Evolutionary conservation across 1,284 basidiomycete genomes (phyloP).

Genomic region (Ganoderma sinense): DNA sequence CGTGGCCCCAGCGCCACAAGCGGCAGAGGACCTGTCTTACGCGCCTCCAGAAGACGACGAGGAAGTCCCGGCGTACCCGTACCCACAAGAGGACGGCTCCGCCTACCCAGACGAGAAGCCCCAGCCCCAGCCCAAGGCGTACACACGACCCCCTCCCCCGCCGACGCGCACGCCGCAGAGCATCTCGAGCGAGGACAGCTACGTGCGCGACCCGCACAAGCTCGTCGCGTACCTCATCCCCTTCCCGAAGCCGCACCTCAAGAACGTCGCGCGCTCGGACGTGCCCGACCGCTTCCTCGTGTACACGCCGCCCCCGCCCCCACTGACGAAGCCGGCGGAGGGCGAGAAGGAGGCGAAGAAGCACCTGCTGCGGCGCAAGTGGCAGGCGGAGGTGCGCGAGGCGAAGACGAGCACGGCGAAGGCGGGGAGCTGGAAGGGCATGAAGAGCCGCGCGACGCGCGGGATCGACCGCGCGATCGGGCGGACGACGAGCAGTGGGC

Average conservation of each 20-base stretch:
- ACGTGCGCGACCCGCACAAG: conserved; percentile 8
- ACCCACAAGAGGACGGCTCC: neutral
- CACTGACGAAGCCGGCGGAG: conserved; percentile 4
- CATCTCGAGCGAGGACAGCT: neutral
- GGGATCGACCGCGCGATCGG: conserved; percentile 5
- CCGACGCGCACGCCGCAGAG: neutral
- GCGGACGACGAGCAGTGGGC: conserved; percentile 2
- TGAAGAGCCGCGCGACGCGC: conserved; percentile 7
- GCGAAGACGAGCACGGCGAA: conserved; percentile 6
- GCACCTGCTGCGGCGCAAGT: conserved; percentile 7
- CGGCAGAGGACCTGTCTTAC: neutral
- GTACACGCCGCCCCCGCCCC: neutral
- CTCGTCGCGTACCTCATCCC: conserved; percentile 7
- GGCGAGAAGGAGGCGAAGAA: conserved; percentile 9
- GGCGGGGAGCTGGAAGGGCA: conserved; percentile 5
- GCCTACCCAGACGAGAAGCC: neutral
- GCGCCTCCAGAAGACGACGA: neutral
- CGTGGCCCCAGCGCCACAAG: neutral
- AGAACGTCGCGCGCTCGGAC: neutral
- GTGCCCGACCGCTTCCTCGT: conserved; percentile 5
- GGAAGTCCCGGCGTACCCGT: neutral
- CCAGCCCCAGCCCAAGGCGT: neutral
- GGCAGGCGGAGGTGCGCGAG: conserved; percentile 10
- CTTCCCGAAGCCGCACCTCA: conserved; percentile 1
- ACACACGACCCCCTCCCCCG: neutral